Evolutionary conservation across 139 green algal species (phyloP).

Genomic region (Chlamydomonas sp.): DNA sequence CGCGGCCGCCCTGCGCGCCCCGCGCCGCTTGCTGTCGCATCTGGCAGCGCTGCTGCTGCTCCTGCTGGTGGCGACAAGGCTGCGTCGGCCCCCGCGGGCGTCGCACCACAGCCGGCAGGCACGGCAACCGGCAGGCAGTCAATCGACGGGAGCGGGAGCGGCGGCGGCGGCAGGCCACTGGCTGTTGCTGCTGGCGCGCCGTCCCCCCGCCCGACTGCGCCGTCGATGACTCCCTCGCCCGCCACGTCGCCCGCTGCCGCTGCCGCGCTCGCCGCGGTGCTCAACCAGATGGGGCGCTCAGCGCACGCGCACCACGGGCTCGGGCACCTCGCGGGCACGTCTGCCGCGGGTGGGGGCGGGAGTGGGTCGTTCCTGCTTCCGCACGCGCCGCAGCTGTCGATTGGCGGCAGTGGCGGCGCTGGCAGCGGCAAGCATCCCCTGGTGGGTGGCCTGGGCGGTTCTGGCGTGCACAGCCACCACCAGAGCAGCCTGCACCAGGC

Average conservation of each 20-base stretch:
- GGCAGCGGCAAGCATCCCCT: not conserved
- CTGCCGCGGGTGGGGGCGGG: too few relatives aligned
- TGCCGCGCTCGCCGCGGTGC: conserved; percentile 1
- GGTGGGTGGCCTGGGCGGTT: too few relatives aligned
- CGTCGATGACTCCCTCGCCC: not conserved
- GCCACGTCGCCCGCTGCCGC: not conserved
- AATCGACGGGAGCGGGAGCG: not conserved
- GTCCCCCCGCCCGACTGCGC: too few relatives aligned
- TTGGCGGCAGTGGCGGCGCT: not conserved
- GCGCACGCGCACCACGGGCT: too few relatives aligned
- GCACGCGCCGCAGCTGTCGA: not conserved
- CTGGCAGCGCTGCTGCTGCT: not conserved
- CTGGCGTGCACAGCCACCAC: conserved; percentile 9
- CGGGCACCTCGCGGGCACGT: too few relatives aligned
- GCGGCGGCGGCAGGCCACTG: not conserved
- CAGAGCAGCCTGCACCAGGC: conserved; percentile 12
- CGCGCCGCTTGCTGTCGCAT: not conserved
- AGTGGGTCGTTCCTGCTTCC: not conserved
- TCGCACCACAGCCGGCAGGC: too few relatives aligned
- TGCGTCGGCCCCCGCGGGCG: not conserved
- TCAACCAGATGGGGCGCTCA: conserved; percentile 3
- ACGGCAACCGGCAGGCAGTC: not conserved
- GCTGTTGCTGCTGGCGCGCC: not conserved
- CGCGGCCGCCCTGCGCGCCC: too few relatives aligned
- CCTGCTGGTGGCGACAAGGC: not conserved